Evolutionary conservation across 2,329 filamentous ascomycete species (phyloP), one percentile per base, ranked within the genome.

Genomic region (Diaporthe vexans): DNA sequence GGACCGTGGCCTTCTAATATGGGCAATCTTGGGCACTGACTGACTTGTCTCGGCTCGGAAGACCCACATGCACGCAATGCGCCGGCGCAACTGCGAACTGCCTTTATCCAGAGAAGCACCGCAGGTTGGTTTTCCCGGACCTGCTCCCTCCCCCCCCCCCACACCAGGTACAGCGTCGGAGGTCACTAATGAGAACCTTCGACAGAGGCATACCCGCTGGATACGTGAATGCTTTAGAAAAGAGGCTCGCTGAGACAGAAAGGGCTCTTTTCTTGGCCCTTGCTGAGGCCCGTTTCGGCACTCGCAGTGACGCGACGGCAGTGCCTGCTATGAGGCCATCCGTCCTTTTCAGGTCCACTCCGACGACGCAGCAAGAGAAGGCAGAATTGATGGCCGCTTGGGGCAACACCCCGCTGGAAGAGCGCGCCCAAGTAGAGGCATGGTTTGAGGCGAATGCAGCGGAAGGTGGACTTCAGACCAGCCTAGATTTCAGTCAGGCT

Each of bases 271-370:
- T 74, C 73, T 74, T 56, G 57, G 76, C 69, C n/a, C 72, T 78
- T 54, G 73, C 70, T 57, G 77, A 76, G 73, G 56, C 52, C 76
- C 81, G 74, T 1, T 58, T 52, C 24, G 37, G 65, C 13, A 56
- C 58, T 15, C 56, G 48, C 26, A 82, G 83, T 24, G 85, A 87
- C 74, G n/a, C 54, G 13, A 15, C 33, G n/a, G 15, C 58, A 24
- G 10, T 35, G 37, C 71, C 56, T 19, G 40, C 59, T n/a, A n/a
- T 71, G 24, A 54, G 26, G 35, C 21, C 19, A n/a, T 71, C 71
- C 43, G 65, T 59, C 58, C 63, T 71, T 15, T 67, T 58, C 9
- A 52, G 19, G n/a, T 35, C 61, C 24, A 52, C 48, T 6, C 48
- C 74, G 24, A 67, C 65, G 17, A 73, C 74, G 40, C 71, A 73